Conservation (phyloP, 257 asterid species). For the Capsicum baccatum region DNA sequence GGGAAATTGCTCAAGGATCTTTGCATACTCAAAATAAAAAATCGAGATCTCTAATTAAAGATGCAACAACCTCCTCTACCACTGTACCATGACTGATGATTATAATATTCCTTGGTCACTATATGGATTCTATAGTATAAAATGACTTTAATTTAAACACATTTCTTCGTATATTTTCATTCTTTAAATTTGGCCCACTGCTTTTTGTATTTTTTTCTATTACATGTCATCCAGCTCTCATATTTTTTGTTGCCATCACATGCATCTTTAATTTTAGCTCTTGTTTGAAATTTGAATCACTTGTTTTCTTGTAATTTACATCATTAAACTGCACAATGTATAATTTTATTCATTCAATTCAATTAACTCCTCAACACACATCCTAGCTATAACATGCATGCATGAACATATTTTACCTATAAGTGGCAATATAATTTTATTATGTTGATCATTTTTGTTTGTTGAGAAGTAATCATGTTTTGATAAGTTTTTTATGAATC, state of each 20-base stretch:
- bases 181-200: conserved; percentile 17
- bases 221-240: not conserved
- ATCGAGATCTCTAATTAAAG: no score
- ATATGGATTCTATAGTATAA: not conserved
- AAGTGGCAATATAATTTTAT: not conserved
- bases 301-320: not conserved
- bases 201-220: not conserved
- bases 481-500: not conserved
- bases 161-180: not conserved
- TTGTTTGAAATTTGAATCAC: not conserved
- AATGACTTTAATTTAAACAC: not conserved
- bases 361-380: not conserved
- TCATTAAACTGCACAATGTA: not conserved
- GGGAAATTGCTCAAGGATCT: no score
- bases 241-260: not conserved
- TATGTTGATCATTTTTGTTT: not conserved
- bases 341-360: not conserved
- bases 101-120: not conserved
- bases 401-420: not conserved
- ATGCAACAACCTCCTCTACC: no score
- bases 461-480: not conserved
- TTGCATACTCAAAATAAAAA: no score
- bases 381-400: not conserved
- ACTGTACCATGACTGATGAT: no score
- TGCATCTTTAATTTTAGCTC: not conserved